Evolutionary conservation across 495 filamentous ascomycete genomes (phyloP).

Genomic region (Evansstolkia leycettana): DNA sequence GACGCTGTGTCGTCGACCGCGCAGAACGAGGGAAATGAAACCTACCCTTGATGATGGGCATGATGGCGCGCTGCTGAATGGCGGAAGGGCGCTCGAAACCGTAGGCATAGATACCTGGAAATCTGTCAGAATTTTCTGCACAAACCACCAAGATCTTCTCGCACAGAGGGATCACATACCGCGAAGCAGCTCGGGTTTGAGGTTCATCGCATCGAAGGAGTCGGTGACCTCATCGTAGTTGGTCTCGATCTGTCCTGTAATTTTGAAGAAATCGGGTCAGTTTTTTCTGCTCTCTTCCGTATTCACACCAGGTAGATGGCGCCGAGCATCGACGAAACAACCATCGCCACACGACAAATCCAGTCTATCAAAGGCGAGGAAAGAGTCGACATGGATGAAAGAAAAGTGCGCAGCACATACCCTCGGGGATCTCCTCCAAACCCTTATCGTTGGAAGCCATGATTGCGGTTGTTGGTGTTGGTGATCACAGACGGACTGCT

Average conservation of each 20-base stretch:
- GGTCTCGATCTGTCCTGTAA: slow-evolving; percentile 90
- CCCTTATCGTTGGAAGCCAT: slow-evolving; percentile 91
- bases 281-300: slow-evolving; percentile 1
- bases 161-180: slow-evolving; percentile 44
- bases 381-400: slow-evolving; percentile 4
- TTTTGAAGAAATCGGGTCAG: slow-evolving; percentile 14
- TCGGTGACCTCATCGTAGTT: slow-evolving; percentile 99
- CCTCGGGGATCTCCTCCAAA: slow-evolving; percentile 88
- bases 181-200: slow-evolving; percentile 93
- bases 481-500: slow-evolving; percentile 63
- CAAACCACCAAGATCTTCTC: slow-evolving; percentile 8
- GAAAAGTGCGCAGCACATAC: slow-evolving; percentile 37
- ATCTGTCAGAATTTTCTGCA: slow-evolving; percentile 19
- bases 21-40: slow-evolving; percentile 6
- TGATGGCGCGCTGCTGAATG: slow-evolving; percentile 98
- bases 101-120: slow-evolving; percentile 90
- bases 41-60: slow-evolving; percentile 99
- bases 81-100: slow-evolving; percentile 99
- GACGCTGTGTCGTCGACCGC: too few relatives aligned
- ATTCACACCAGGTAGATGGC: not conserved
- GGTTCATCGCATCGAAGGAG: slow-evolving; percentile 95
- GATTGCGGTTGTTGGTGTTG: slow-evolving; percentile 55
- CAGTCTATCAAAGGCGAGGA: slow-evolving; percentile 12
- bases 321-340: not conserved
- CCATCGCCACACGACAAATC: slow-evolving; percentile 9